phyloP scores from a whole-genome alignment of 129 eudicot genomes.

The Sambucus nigra region DNA sequence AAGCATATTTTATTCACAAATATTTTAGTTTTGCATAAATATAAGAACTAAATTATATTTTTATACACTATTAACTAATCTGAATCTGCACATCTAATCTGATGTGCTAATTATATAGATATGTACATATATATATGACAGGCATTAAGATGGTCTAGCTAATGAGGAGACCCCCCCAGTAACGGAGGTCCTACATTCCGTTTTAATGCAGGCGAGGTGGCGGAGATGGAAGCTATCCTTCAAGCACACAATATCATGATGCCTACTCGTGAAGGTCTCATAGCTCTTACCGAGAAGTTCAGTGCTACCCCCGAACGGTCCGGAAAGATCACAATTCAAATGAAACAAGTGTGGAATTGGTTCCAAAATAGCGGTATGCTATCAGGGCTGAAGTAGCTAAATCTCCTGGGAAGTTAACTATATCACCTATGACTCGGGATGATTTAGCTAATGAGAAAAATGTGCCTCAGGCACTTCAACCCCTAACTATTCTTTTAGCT shows the following conservation, averaged over 20 bases:
- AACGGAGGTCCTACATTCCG: too few species aligned
- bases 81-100: too few species aligned
- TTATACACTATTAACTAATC: too few species aligned
- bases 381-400: slow-evolving; percentile 65
- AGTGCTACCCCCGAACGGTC: slow-evolving; percentile 60
- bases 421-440: slow-evolving; percentile 35
- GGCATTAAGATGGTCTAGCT: too few species aligned
- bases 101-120: too few species aligned
- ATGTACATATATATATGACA: too few species aligned
- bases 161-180: too few species aligned
- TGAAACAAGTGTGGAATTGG: slow-evolving; percentile 74
- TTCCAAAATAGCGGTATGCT: slow-evolving; percentile 90
- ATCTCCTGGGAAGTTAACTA: slow-evolving; percentile 37
- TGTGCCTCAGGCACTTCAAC: slow-evolving; percentile 49
- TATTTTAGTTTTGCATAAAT: too few species aligned
- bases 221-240: slow-evolving; percentile 85
- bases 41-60: too few species aligned
- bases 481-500: slow-evolving; percentile 37
- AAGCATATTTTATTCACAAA: too few species aligned
- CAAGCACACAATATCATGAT: slow-evolving; percentile 51
- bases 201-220: slow-evolving; percentile 62
- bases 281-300: slow-evolving; percentile 67
- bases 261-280: slow-evolving; percentile 73
- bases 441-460: slow-evolving; percentile 31
- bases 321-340: slow-evolving; percentile 69